Conservation (phyloP, 371 early-diverging fungal genomes). For the Mucor indicus region DNA sequence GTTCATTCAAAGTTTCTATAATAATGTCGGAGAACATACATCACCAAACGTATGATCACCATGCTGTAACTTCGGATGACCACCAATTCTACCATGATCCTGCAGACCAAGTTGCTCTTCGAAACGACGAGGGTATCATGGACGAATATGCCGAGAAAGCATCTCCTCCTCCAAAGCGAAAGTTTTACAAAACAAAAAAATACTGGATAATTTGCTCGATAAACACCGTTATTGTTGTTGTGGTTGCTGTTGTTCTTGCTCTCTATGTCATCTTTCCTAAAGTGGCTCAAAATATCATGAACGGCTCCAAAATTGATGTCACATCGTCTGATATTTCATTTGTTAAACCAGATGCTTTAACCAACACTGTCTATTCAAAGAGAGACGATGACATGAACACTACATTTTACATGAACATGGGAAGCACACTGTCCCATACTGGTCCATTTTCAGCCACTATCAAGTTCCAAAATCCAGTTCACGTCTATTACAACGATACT, state of each 20-base stretch:
- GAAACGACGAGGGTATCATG: conserved; percentile 24
- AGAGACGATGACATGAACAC: conserved; percentile 35
- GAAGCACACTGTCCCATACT: conserved; percentile 48
- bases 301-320: conserved; percentile 48
- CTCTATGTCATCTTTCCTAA: conserved; percentile 60
- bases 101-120: background rate
- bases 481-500: conserved; percentile 38
- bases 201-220: conserved; percentile 59
- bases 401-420: conserved; percentile 52
- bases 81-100: background rate
- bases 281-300: conserved; percentile 57
- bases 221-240: conserved; percentile 39
- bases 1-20: too few relatives aligned
- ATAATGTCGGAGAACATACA: background rate
- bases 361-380: conserved; percentile 14
- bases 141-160: conserved; percentile 48
- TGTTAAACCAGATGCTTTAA: conserved; percentile 23
- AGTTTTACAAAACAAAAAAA: conserved; percentile 55
- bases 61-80: background rate
- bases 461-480: conserved; percentile 43
- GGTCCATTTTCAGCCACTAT: conserved; percentile 57
- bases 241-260: conserved; percentile 47
- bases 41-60: background rate
- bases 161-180: conserved; percentile 29
- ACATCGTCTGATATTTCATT: conserved; percentile 49